Base-by-base conservation (phyloP, 177 flowering plant genomes). In the Tripterygium wilfordii region DNA sequence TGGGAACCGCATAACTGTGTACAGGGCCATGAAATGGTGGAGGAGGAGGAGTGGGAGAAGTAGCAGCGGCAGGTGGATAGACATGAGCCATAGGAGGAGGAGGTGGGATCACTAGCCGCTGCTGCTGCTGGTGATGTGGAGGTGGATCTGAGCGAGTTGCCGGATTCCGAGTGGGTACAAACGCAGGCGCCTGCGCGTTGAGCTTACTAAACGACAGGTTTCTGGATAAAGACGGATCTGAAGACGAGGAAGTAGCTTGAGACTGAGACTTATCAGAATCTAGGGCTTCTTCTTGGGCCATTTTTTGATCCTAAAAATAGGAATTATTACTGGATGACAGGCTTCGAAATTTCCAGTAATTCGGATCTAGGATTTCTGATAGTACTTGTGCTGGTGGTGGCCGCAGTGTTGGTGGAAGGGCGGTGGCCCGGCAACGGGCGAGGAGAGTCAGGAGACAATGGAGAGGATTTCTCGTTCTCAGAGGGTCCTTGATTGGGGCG, bases 111-210 rank as follows among this genome's bases (percentile, higher is more conserved):
- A 53, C 22, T 20, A 48, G 50, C 8, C 22, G 49, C 10, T 16
- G 64, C 23, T 17, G 64, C 1, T 26, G 66, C 1, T 45, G 60
- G 64, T 10, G 22, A 17, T 52, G 57, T 49, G 58, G 62, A 21
- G 51, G 32, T 20, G 31, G 46, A 35, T n/a, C n/a, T n/a, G n/a
- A n/a, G n/a, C n/a, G n/a, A n/a, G n/a, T n/a, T n/a, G 54, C 18
- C 41, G 61, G 3, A 20, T 45, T 9, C 22, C 43, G 61, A 17
- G 63, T 36, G 5, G 91, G 97, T 16, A 86, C 84, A 64, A 89
- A 89, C 67, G 82, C 97, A 0, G 97, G 89, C 3, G 97, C 95
- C 52, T 65, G 57, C 3, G 97, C 97, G 68, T 83, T 89, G 47
- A 85, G 83, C 8, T 76, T 68, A 37, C 83, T 79, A 37, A 66